Evolutionary conservation across 257 asterid species (phyloP).

Genomic region (Cinchona pubescens): DNA sequence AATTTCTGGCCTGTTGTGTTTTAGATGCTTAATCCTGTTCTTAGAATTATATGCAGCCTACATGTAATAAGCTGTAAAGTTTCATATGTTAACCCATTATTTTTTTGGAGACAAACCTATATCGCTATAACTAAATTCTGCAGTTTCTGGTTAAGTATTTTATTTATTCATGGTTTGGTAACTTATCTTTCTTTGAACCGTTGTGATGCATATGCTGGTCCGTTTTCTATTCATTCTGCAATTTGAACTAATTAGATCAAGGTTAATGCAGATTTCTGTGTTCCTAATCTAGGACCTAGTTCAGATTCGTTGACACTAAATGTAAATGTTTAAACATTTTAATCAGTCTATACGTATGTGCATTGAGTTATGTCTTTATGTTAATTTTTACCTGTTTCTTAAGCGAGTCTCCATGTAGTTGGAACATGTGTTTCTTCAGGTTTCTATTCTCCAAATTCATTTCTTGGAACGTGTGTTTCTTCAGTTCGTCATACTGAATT

Average conservation of each 20-base stretch:
- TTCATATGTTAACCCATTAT: too few relatives aligned
- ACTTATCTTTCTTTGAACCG: too few relatives aligned
- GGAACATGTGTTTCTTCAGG: slow-evolving; percentile 54
- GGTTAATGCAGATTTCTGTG: too few relatives aligned
- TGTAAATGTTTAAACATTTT: background rate
- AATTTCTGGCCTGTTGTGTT: background rate
- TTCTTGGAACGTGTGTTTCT: slow-evolving; percentile 35
- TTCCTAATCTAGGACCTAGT: too few relatives aligned
- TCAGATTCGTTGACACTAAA: background rate
- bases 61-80: too few relatives aligned
- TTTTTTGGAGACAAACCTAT: too few relatives aligned
- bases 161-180: too few relatives aligned
- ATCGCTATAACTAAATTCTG: too few relatives aligned
- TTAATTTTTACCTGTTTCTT: slow-evolving; percentile 50
- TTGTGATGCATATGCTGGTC: too few relatives aligned
- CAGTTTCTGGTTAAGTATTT: too few relatives aligned
- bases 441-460: slow-evolving; percentile 59
- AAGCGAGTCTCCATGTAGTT: slow-evolving; percentile 37
- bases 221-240: too few relatives aligned
- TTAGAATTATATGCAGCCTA: background rate
- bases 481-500: slow-evolving; percentile 49
- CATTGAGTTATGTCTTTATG: background rate
- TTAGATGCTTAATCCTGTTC: background rate
- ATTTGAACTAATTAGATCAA: too few relatives aligned
- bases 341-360: background rate